Evolutionary conservation across 345 rosid genomes (phyloP).

Genomic region (Triadica sebifera): DNA sequence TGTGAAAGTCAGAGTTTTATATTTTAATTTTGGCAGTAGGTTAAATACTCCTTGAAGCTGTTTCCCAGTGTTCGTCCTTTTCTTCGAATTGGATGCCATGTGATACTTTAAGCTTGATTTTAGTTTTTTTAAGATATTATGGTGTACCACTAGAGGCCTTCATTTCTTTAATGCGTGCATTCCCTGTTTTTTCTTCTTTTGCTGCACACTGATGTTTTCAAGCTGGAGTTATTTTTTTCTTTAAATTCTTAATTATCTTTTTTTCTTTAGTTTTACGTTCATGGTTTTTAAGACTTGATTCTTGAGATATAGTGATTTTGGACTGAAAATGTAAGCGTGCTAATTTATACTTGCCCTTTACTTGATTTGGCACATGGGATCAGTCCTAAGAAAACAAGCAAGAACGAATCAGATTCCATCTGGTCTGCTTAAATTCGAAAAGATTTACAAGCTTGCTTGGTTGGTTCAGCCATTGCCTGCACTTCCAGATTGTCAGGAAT

Average conservation of each 20-base stretch:
- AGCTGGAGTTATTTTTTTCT: neutral
- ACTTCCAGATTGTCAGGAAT: slow-evolving; percentile 26
- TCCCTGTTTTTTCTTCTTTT: neutral
- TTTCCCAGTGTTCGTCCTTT: neutral
- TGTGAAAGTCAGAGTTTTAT: neutral
- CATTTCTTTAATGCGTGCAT: neutral
- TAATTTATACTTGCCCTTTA: slow-evolving; percentile 11
- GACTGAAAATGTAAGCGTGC: slow-evolving; percentile 1
- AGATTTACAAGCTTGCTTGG: slow-evolving; percentile 15
- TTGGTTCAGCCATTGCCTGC: slow-evolving; percentile 18
- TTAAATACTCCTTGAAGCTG: slow-evolving; percentile 8
- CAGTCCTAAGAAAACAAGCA: slow-evolving; percentile 20
- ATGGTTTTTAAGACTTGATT: neutral
- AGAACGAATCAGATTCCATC: slow-evolving; percentile 13
- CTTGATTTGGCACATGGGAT: slow-evolving; percentile 23
- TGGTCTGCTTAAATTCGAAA: slow-evolving; percentile 19
- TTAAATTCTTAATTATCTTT: neutral
- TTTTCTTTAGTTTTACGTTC: slow-evolving; percentile 1
- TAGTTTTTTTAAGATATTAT: neutral
- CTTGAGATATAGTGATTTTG: neutral
- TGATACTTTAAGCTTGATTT: slow-evolving; percentile 2
- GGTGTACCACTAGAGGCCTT: neutral
- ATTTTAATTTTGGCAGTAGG: no score
- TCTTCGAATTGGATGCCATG: slow-evolving; percentile 1
- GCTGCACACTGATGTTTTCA: neutral